phyloP scores from a whole-genome alignment of 1,284 basidiomycete genomes.

The Apiotrichum gamsii region DNA sequence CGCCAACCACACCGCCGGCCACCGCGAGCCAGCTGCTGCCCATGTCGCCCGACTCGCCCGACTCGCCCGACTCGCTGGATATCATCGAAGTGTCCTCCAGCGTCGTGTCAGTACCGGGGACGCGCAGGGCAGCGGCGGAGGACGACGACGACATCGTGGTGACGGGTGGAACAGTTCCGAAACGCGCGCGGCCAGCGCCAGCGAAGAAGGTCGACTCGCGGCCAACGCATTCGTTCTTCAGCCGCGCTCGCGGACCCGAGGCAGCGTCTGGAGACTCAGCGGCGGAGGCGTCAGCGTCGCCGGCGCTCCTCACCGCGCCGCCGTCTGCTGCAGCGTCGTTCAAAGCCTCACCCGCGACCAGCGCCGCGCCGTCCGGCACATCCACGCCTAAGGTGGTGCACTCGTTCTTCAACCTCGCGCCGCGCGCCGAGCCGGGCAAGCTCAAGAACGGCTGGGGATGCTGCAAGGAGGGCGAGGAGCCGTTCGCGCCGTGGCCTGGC shows the following conservation, averaged over 20 bases:
- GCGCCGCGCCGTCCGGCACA: neutral
- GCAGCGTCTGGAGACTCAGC: too few relatives aligned
- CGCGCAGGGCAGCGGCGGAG: too few relatives aligned
- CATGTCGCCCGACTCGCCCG: neutral
- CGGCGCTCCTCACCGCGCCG: too few relatives aligned
- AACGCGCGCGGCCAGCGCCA: neutral
- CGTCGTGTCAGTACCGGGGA: too few relatives aligned
- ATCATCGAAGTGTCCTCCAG: too few relatives aligned
- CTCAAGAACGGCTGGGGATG: conserved; percentile 38
- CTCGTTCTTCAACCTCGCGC: conserved; percentile 26
- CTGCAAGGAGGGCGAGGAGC: conserved; percentile 30
- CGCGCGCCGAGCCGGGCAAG: conserved; percentile 6
- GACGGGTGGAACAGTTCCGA: neutral
- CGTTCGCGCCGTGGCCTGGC: conserved; percentile 24
- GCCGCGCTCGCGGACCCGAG: neutral
- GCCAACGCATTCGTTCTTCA: conserved; percentile 33
- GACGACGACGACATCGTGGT: neutral
- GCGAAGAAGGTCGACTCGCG: conserved; percentile 27
- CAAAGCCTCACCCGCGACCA: neutral
- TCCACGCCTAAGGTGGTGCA: conserved; percentile 14
- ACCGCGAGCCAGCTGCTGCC: too few relatives aligned
- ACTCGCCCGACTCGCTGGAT: neutral
- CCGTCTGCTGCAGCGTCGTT: neutral
- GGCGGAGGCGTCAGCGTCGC: neutral
- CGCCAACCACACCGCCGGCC: neutral